Percentiles rank a stretch among this genome's conserved stretches.
These are phyloP conservation scores for Gleditsia sinensis DNA, from an alignment of 306 rosid species.

Conservation along the genomic window DNA sequence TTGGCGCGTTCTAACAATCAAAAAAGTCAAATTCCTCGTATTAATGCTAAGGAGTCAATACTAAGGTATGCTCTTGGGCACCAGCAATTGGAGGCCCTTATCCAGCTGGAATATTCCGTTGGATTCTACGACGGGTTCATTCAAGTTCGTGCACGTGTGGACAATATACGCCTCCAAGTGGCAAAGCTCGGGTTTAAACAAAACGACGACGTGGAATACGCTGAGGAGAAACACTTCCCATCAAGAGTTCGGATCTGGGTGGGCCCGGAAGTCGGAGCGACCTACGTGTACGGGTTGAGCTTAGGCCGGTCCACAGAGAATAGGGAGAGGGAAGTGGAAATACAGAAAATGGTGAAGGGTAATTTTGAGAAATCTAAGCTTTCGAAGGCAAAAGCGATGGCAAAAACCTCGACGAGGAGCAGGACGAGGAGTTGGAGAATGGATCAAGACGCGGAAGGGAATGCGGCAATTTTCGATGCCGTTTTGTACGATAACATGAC, in stretches of 20 bases:
- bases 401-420: conserved; percentile 46
- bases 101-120: conserved; percentile 80
- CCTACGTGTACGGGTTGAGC: conserved; percentile 70
- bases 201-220: conserved; percentile 48
- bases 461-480: conserved; percentile 74
- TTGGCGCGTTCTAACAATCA: conserved; percentile 38
- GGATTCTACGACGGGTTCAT: conserved; percentile 62
- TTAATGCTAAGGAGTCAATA: conserved; percentile 64
- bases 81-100: conserved; percentile 81
- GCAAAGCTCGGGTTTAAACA: conserved; percentile 57
- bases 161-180: conserved; percentile 72
- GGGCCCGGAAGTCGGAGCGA: conserved; percentile 87
- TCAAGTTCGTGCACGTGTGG: conserved; percentile 76
- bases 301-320: conserved; percentile 77
- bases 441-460: conserved; percentile 92
- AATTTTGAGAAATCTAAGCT: conserved; percentile 42
- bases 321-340: conserved; percentile 62
- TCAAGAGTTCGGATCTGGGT: conserved; percentile 77
- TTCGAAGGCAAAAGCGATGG: conserved; percentile 47
- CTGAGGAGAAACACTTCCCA: conserved; percentile 75
- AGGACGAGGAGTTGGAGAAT: conserved; percentile 70
- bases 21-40: conserved; percentile 41
- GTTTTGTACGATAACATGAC: conserved; percentile 60
- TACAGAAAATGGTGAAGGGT: conserved; percentile 57
- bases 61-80: conserved; percentile 74